A percentile compares a stretch with the other conserved stretches of the same genome.
These are phyloP conservation scores for Heritiera fomes DNA, from an alignment of 345 rosid species.

Conservation along the genomic window DNA sequence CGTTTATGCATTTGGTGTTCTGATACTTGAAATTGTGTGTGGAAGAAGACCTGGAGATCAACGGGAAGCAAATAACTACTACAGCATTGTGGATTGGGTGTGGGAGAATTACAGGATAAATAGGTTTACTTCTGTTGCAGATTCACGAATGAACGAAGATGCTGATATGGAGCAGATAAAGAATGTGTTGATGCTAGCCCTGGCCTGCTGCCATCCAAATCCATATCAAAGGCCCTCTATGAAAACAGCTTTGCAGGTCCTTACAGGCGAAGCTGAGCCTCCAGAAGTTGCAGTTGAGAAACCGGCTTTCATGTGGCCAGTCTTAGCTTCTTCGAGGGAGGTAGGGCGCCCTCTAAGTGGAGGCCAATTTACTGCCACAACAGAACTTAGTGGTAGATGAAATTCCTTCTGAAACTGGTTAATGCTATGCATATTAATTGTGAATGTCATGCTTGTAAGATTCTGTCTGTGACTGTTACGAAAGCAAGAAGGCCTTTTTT, in stretches of 20 bases:
- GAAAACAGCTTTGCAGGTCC: constrained; percentile 59
- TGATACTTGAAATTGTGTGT: constrained; percentile 57
- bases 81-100: constrained; percentile 59
- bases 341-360: constrained; percentile 34
- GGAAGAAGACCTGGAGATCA: constrained; percentile 52
- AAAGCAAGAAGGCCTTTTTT: neutral
- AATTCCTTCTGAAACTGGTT: neutral
- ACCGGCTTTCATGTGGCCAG: constrained; percentile 76
- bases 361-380: constrained; percentile 33
- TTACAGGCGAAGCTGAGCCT: constrained; percentile 51
- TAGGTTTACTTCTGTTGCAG: constrained; percentile 51
- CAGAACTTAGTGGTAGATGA: constrained; percentile 47
- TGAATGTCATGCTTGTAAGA: neutral
- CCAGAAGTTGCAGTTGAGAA: constrained; percentile 54
- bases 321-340: constrained; percentile 24
- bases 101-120: constrained; percentile 58
- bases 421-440: neutral
- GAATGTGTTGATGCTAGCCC: constrained; percentile 47
- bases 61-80: constrained; percentile 35
- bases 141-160: constrained; percentile 42
- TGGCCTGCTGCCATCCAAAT: constrained; percentile 76
- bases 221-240: constrained; percentile 64
- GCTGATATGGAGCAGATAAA: constrained; percentile 39
- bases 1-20: constrained; percentile 64
- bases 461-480: neutral